A percentile compares a stretch with the other conserved stretches of the same genome.
phyloP scores from a whole-genome alignment of 176 grass and related monocot species.

The Alopecurus myosuroides region DNA sequence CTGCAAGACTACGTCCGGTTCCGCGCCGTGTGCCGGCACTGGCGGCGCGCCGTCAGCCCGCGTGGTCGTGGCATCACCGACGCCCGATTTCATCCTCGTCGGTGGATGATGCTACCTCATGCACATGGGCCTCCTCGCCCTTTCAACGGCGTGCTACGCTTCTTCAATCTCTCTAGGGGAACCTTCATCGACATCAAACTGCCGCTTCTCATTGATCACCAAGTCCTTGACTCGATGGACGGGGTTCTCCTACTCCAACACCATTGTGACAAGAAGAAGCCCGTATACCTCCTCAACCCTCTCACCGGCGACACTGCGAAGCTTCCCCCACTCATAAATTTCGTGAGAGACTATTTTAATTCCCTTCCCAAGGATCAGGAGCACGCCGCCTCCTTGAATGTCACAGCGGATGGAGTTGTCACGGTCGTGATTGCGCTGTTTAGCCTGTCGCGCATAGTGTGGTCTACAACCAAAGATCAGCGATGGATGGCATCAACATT shows the following conservation, averaged over 20 bases:
- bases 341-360: neutral
- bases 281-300: neutral
- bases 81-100: neutral
- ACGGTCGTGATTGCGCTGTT: neutral
- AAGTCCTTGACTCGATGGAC: neutral
- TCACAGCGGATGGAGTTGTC: neutral
- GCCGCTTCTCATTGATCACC: neutral
- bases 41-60: neutral
- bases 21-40: neutral
- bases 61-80: neutral
- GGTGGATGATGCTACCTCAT: neutral
- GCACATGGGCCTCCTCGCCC: neutral
- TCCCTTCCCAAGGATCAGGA: neutral
- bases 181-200: neutral
- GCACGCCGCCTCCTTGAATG: neutral
- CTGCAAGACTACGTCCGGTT: neutral
- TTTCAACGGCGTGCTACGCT: neutral
- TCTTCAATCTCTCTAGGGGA: neutral
- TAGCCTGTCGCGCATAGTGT: neutral
- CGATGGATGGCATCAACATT: neutral
- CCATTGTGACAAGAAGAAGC: neutral
- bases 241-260: neutral
- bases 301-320: neutral
- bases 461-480: neutral
- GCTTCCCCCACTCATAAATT: neutral